phyloP scores from a whole-genome alignment of 75 land plant species.

The Ceratopteris richardii region DNA sequence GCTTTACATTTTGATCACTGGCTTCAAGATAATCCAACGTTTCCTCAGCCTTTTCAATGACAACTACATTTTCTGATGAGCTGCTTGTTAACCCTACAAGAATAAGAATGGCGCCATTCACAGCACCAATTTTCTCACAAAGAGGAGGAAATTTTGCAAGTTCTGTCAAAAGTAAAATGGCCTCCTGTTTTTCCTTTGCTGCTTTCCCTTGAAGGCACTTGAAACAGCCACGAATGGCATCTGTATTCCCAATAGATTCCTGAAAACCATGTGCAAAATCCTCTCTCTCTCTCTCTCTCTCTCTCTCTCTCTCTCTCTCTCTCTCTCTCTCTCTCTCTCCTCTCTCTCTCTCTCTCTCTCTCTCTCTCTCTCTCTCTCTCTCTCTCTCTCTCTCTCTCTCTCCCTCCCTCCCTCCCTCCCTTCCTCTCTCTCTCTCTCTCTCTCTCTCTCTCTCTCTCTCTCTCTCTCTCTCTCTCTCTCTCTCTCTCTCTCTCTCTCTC shows the following conservation, averaged over 20 bases:
- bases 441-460: too few species aligned
- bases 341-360: too few species aligned
- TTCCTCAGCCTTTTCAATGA: conserved; percentile 47
- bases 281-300: too few species aligned
- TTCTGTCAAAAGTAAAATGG: conserved; percentile 50
- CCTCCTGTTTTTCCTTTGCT: conserved; percentile 33
- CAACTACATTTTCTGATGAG: conserved; percentile 30
- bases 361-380: too few species aligned
- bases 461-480: too few species aligned
- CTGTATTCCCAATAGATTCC: conserved; percentile 43
- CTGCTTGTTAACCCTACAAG: conserved; percentile 49
- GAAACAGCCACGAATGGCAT: conserved; percentile 27
- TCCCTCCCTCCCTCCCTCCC: too few species aligned
- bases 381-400: too few species aligned
- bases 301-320: too few species aligned
- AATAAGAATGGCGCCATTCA: conserved; percentile 52
- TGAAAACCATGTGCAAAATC: conserved; percentile 11
- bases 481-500: too few species aligned
- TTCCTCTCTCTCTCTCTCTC: too few species aligned
- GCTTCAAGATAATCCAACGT: conserved; percentile 52
- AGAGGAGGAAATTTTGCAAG: conserved; percentile 44
- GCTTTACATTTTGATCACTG: conserved; percentile 41
- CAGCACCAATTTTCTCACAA: conserved; percentile 54
- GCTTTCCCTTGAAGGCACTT: conserved; percentile 45
- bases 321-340: too few species aligned